These are phyloP conservation scores for Aspergillus floridensis DNA, from an alignment of 2,329 filamentous ascomycete species.

Conservation along the genomic window DNA sequence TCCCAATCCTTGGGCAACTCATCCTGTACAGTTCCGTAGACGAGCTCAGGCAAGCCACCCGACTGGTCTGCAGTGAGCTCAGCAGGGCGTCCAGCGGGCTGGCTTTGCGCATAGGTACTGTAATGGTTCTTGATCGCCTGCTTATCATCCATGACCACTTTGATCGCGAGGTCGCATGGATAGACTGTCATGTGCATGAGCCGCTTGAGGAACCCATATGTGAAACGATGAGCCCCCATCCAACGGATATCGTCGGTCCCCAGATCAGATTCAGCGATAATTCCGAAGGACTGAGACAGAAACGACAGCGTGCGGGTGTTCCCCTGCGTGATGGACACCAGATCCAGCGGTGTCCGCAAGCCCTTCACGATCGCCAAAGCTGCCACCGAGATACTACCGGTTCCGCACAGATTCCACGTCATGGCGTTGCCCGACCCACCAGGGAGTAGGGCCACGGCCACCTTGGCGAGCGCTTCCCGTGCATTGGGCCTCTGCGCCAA, in stretches of 20 bases:
- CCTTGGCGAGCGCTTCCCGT: slow-evolving; percentile 65
- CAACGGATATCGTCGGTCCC: slow-evolving; percentile 88
- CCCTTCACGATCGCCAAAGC: slow-evolving; percentile 86
- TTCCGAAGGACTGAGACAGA: slow-evolving; percentile 83
- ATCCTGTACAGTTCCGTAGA: slow-evolving; percentile 77
- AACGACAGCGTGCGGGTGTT: slow-evolving; percentile 75
- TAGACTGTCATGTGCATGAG: slow-evolving; percentile 75
- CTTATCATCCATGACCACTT: slow-evolving; percentile 77
- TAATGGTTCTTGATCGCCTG: slow-evolving; percentile 71
- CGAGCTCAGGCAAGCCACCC: slow-evolving; percentile 66
- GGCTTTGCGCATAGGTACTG: slow-evolving; percentile 46
- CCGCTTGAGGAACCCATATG: slow-evolving; percentile 75
- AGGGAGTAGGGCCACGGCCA: slow-evolving; percentile 83
- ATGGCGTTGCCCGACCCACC: slow-evolving; percentile 94
- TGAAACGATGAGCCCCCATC: slow-evolving; percentile 87
- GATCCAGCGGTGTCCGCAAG: slow-evolving; percentile 75
- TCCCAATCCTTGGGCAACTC: slow-evolving; percentile 76
- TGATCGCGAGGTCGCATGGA: slow-evolving; percentile 83
- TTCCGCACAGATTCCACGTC: slow-evolving; percentile 84
- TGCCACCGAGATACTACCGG: slow-evolving; percentile 69
- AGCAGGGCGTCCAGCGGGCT: slow-evolving; percentile 19
- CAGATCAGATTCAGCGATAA: slow-evolving; percentile 86
- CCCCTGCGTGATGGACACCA: slow-evolving; percentile 85
- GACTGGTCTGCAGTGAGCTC: slow-evolving; percentile 42
- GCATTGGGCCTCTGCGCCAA: slow-evolving; percentile 75